Conservation (phyloP, 805 yeast genomes). For the Hanseniaspora occidentalis region DNA sequence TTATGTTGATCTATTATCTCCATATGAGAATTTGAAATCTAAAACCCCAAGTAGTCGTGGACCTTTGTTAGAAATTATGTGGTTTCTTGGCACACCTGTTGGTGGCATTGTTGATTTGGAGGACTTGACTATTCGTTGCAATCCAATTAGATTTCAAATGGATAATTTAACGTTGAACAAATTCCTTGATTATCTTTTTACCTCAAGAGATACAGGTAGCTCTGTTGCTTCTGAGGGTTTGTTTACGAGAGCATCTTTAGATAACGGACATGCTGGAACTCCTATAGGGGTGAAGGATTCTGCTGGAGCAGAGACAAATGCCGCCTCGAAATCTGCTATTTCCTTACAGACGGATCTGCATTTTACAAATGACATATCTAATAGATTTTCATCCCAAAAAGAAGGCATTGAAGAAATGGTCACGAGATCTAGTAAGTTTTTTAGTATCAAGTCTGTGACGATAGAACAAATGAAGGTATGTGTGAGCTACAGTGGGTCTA, state of each 20-base stretch:
- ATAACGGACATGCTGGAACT: background rate
- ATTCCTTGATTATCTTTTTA: conserved; percentile 36
- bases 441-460: conserved; percentile 47
- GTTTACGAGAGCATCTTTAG: background rate
- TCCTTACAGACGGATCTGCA: background rate
- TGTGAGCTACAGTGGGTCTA: conserved; percentile 59
- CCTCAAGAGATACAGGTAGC: conserved; percentile 16
- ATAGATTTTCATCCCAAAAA: background rate
- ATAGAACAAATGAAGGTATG: conserved; percentile 36
- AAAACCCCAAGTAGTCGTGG: background rate
- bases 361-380: too few relatives aligned
- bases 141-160: conserved; percentile 44
- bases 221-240: background rate
- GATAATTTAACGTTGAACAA: conserved; percentile 42
- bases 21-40: conserved; percentile 17
- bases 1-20: conserved; percentile 42
- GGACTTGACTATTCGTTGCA: conserved; percentile 34
- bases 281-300: background rate
- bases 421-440: conserved; percentile 52
- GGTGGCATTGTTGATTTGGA: conserved; percentile 53
- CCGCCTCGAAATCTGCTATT: too few relatives aligned
- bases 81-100: conserved; percentile 47
- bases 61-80: conserved; percentile 31
- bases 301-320: too few relatives aligned
- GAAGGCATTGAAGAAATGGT: conserved; percentile 50